Conservation (phyloP, 306 rosid genomes). For the Casuarina cunninghamiana region DNA sequence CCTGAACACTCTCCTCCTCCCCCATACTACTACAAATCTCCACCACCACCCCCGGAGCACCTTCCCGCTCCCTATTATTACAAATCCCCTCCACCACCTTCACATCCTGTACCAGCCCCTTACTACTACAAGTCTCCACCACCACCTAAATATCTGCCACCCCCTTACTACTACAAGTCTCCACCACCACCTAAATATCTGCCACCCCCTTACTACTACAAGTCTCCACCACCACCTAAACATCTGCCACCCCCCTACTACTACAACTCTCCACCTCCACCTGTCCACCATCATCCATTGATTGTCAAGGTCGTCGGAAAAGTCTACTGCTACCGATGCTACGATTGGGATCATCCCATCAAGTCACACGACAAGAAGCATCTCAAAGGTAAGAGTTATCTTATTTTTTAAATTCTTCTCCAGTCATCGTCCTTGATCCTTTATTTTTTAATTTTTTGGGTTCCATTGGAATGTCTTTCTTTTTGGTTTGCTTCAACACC, state of each 20-base stretch:
- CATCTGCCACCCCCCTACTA: constrained; percentile 40
- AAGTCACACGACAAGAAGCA: constrained; percentile 91
- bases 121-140: constrained; percentile 23
- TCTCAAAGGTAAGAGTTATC: constrained; percentile 57
- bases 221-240: constrained; percentile 49
- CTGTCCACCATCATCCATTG: constrained; percentile 49
- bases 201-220: constrained; percentile 49
- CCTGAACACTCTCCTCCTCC: constrained; percentile 13
- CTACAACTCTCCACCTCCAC: constrained; percentile 38
- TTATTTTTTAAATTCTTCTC: neutral
- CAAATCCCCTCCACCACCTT: constrained; percentile 41
- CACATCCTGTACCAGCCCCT: neutral
- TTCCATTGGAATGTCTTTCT: neutral
- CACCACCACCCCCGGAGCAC: constrained; percentile 45
- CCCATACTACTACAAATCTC: constrained; percentile 29
- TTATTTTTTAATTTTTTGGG: neutral
- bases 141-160: neutral
- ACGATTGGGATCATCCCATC: constrained; percentile 63
- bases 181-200: neutral
- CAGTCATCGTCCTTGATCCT: neutral
- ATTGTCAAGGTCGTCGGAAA: constrained; percentile 89
- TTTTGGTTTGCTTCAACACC: neutral
- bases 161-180: neutral
- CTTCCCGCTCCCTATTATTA: constrained; percentile 24
- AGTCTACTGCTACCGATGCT: constrained; percentile 83